Evolutionary conservation across 768 basidiomycete species (phyloP), one percentile per base, ranked within the genome.

Genomic region (Artomyces pyxidatus): DNA sequence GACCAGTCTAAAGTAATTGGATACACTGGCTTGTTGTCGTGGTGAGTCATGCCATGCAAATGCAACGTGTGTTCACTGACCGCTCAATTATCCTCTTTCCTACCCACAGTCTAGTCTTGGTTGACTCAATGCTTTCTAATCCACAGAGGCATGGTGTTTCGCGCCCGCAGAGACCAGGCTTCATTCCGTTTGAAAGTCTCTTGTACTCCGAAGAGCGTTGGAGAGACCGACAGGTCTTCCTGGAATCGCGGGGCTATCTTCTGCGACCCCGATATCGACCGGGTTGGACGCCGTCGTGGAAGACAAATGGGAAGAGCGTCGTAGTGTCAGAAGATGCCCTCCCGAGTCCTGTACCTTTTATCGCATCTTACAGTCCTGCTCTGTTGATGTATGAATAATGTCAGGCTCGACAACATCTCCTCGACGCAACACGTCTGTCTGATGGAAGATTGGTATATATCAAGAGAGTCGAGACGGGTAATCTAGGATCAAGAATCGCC

Each of bases 241-340:
- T 40, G 16, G 17, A 40, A 21, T 40, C 39, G 17, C n/a, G 19
- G 10, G 49, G 49, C 19, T 50, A 45, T 23, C 28, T 16, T 11
- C 49, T 50, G 9, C 43, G 30, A 12, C 4, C 43, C 7, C 43
- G 49, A 4, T 39, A 22, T 21, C 49, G 37, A 6, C 42, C 49
- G 7, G 42, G 30, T n/a, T 50, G 49, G 49, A 26, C 17, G 25
- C 43, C 49, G 21, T 50, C 49, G 25, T 50, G 49, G 49, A 3
- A 44, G 12, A 25, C n/a, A 6, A 25, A 17, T 6, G 22, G 19
- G 8, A 23, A 28, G 14, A 17, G 6, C 19, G 17, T 42, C 11
- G 5, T 39, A 17, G 14, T 16, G 9, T 38, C 2, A 29, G 42
- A 50, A 39, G 32, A 45, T 45, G 43, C n/a, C 11, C 11, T 8